These are phyloP conservation scores for Calycina herbarum DNA, from an alignment of 2,329 filamentous ascomycete species.

Conservation along the genomic window DNA sequence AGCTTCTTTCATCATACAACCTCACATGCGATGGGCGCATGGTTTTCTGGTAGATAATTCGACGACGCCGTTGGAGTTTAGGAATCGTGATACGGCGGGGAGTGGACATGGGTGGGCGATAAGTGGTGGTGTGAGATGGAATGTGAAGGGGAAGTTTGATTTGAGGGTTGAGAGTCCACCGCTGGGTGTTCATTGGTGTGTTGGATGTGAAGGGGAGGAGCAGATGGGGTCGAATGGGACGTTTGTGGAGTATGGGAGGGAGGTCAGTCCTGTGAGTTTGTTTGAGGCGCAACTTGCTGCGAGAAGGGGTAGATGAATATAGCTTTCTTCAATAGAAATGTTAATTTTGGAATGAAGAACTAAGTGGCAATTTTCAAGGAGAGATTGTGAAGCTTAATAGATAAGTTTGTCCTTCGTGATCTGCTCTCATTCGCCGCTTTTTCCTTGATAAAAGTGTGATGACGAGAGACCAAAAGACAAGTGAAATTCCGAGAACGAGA, in stretches of 20 bases:
- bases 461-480: too few relatives aligned
- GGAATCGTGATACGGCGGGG: not conserved
- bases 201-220: not conserved
- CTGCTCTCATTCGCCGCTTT: too few relatives aligned
- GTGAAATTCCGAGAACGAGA: too few relatives aligned
- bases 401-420: not conserved
- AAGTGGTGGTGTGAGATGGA: not conserved
- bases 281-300: not conserved
- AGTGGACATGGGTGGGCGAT: not conserved
- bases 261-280: not conserved
- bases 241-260: not conserved
- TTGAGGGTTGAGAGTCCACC: constrained; percentile 2
- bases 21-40: not conserved
- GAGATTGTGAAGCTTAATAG: not conserved
- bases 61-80: not conserved
- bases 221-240: not conserved
- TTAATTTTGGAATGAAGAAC: not conserved
- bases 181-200: not conserved
- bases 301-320: not conserved
- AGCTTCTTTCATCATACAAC: not conserved
- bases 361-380: not conserved
- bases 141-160: not conserved
- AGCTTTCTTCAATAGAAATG: not conserved
- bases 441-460: too few relatives aligned
- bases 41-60: not conserved